Conservation (phyloP, 2,329 filamentous ascomycete species). For the Remersonia thermophila region DNA sequence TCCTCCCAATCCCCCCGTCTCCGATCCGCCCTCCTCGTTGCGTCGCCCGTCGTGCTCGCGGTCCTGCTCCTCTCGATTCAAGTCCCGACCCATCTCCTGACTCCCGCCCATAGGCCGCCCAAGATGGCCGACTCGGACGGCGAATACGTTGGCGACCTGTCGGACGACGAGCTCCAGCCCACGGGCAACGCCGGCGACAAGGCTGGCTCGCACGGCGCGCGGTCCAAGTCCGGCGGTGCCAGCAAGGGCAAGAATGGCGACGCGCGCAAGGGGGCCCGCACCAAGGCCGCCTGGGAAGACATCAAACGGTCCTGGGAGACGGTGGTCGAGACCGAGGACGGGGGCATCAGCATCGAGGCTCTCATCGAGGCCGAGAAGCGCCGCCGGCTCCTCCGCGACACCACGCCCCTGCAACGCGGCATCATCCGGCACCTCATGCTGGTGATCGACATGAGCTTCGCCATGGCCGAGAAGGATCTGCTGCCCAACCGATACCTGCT, state of each 20-base stretch:
- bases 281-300: slow-evolving; percentile 51
- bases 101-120: background rate
- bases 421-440: slow-evolving; percentile 95
- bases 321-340: slow-evolving; percentile 67
- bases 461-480: slow-evolving; percentile 92
- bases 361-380: slow-evolving; percentile 74
- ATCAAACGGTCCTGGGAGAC: slow-evolving; percentile 60
- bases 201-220: slow-evolving; percentile 20
- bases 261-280: slow-evolving; percentile 20
- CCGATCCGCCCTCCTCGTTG: too few relatives aligned
- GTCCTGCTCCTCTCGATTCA: too few relatives aligned
- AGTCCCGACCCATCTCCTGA: background rate
- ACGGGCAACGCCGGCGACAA: slow-evolving; percentile 28
- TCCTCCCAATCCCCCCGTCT: too few relatives aligned
- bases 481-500: slow-evolving; percentile 78
- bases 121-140: slow-evolving; percentile 62
- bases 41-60: too few relatives aligned
- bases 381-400: slow-evolving; percentile 72
- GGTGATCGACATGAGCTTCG: slow-evolving; percentile 80
- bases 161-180: slow-evolving; percentile 48
- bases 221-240: slow-evolving; percentile 17
- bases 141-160: slow-evolving; percentile 53
- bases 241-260: slow-evolving; percentile 16
- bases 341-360: slow-evolving; percentile 63
- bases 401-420: slow-evolving; percentile 85